phyloP scores from a whole-genome alignment of 2,329 filamentous ascomycete genomes.

The Pseudopyricularia cyperi region DNA sequence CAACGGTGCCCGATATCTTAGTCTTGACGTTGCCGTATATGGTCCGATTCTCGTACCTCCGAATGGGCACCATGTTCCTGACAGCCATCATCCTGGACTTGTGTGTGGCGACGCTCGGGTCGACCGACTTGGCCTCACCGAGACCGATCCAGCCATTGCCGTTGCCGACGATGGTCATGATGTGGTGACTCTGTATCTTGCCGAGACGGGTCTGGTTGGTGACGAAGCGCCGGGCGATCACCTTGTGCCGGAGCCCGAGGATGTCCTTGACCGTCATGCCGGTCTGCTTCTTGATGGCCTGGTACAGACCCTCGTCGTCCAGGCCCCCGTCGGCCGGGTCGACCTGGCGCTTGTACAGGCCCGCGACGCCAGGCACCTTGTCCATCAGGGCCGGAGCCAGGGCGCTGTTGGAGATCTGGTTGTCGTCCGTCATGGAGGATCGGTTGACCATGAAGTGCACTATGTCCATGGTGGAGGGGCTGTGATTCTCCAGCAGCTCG shows the following conservation, averaged over 20 bases:
- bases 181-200: constrained; percentile 69
- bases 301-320: constrained; percentile 36
- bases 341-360: constrained; percentile 32
- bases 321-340: constrained; percentile 36
- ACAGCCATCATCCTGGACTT: constrained; percentile 76
- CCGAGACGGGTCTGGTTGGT: constrained; percentile 92
- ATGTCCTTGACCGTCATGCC: constrained; percentile 41
- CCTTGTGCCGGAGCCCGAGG: constrained; percentile 49
- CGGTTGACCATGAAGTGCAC: constrained; percentile 21
- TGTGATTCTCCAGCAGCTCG: constrained; percentile 15
- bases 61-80: constrained; percentile 84
- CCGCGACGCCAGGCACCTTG: constrained; percentile 36
- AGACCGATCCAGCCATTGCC: constrained; percentile 74
- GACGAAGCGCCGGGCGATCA: constrained; percentile 61
- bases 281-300: constrained; percentile 39
- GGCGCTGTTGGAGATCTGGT: constrained; percentile 23
- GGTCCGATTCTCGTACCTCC: constrained; percentile 81
- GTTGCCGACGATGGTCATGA: constrained; percentile 76
- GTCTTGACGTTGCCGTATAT: constrained; percentile 73
- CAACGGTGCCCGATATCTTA: constrained; percentile 80
- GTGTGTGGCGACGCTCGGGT: constrained; percentile 49
- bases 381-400: constrained; percentile 33
- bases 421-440: constrained; percentile 19
- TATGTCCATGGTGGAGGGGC: constrained; percentile 15
- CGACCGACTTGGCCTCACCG: constrained; percentile 79